phyloP scores from a whole-genome alignment of 257 asterid species.

The Cordia subcordata region DNA sequence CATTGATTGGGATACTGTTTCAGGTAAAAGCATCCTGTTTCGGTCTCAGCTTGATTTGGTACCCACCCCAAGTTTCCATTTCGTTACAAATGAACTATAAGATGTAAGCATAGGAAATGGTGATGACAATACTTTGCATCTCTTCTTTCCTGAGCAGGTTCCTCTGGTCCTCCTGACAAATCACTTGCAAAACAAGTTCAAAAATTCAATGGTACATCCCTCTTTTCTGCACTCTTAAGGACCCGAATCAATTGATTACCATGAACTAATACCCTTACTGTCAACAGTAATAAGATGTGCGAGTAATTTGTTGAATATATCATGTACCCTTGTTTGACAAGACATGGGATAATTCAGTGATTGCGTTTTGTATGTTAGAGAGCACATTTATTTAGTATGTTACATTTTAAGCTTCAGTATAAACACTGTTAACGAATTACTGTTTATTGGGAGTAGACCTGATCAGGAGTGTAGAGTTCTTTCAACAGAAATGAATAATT shows the following conservation, averaged over 20 bases:
- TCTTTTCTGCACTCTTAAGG: not conserved
- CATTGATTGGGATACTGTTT: conserved; percentile 84
- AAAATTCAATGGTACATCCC: conserved; percentile 75
- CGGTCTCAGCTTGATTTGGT: not conserved
- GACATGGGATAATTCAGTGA: too few species aligned
- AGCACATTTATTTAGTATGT: too few species aligned
- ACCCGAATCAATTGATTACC: too few species aligned
- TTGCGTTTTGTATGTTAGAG: too few species aligned
- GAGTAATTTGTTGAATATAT: too few species aligned
- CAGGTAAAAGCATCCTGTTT: conserved; percentile 50
- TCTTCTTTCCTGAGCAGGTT: conserved; percentile 41
- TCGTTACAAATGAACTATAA: not conserved
- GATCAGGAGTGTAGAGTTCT: too few species aligned
- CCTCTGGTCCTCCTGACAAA: conserved; percentile 88
- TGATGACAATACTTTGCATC: not conserved
- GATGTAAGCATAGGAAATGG: not conserved
- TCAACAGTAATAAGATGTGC: too few species aligned
- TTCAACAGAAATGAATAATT: too few species aligned
- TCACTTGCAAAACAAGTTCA: conserved; percentile 74
- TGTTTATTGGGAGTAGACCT: too few species aligned
- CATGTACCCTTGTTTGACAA: not conserved
- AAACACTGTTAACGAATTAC: too few species aligned
- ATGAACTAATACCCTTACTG: too few species aligned
- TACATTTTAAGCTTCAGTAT: too few species aligned
- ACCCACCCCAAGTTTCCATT: conserved; percentile 1